Evolutionary conservation across 1,284 basidiomycete genomes (phyloP), one percentile per base, ranked within the genome.

Genomic region (Rhizoctonia solani): DNA sequence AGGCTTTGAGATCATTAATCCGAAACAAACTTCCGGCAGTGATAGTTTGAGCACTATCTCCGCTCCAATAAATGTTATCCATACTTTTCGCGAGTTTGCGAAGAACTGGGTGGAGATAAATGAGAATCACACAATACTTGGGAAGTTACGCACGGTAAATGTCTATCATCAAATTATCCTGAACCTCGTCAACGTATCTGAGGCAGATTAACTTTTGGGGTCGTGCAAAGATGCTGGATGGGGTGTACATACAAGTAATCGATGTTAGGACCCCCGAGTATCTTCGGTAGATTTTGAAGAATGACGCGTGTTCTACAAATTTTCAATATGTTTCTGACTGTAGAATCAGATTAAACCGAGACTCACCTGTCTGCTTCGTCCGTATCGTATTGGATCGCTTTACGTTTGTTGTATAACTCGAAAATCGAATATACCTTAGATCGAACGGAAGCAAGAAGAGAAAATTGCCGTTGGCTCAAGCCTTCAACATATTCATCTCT

Each of bases 1-100:
- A n/a, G n/a, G 87, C 81, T 70, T 86, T 90, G 67, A 91, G 73
- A 44, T 90, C 88, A 69, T 87, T 78, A 74, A 91, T 91, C 11
- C 85, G 77, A 71, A 91, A 90, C 0, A 86, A 83, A 65, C 86
- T 88, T 0, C 88, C 89, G 0, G 83, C 81, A 0, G 85, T 84
- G 19, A 91, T 90, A 0, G 88, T 88, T 71, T 91, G 89, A 0
- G 89, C 88, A 0, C 89, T 91, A 72, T 91, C 89, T 0, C 89
- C 89, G 0, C 89, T 88, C 86, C 87, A 91, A 72, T 90, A 89
- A 19, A 88, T 75, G 0, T 89, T 88, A 54, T 86, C 77, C 0
- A 84, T 80, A 72, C 89, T 89, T 13, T n/a, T n/a, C n/a, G n/a
- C n/a, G n/a, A n/a, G n/a, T n/a, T n/a, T n/a, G n/a, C n/a, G n/a